Evolutionary conservation across 2,329 filamentous ascomycete species (phyloP).

Genomic region (Nothopassalora personata): DNA sequence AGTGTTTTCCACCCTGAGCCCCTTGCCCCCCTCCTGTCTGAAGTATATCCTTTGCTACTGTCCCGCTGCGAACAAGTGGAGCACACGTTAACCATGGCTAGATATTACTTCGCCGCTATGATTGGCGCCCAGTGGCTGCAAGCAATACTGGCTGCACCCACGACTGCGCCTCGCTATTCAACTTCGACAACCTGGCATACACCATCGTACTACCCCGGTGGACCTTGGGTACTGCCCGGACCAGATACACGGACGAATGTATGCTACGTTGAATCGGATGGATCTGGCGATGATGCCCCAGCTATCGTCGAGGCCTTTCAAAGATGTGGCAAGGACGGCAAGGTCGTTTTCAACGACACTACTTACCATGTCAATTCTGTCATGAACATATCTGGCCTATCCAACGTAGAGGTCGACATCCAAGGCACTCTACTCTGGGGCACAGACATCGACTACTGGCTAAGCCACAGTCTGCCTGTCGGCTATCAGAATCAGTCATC

Average conservation of each 20-base stretch:
- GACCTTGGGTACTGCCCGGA: conserved; percentile 5
- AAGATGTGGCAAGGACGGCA: conserved; percentile 46
- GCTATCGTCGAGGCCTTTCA: conserved; percentile 49
- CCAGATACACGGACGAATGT: conserved; percentile 6
- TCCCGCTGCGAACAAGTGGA: neutral
- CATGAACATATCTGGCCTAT: conserved; percentile 46
- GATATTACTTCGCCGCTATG: conserved; percentile 2
- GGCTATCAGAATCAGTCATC: conserved; percentile 54
- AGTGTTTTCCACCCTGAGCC: neutral
- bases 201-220: conserved; percentile 12
- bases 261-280: conserved; percentile 8
- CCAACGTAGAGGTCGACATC: conserved; percentile 46
- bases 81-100: neutral
- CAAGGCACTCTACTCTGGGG: conserved; percentile 44
- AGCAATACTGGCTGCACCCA: conserved; percentile 5
- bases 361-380: conserved; percentile 47
- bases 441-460: conserved; percentile 48
- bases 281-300: conserved; percentile 43
- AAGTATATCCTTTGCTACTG: neutral
- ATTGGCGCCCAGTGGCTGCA: conserved; percentile 6
- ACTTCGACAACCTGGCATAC: conserved; percentile 4
- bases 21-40: neutral
- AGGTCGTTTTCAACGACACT: conserved; percentile 47
- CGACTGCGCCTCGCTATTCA: neutral
- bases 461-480: conserved; percentile 46